Base-by-base conservation (phyloP, 2,329 filamentous ascomycete genomes). In the Fusarium devonianum region DNA sequence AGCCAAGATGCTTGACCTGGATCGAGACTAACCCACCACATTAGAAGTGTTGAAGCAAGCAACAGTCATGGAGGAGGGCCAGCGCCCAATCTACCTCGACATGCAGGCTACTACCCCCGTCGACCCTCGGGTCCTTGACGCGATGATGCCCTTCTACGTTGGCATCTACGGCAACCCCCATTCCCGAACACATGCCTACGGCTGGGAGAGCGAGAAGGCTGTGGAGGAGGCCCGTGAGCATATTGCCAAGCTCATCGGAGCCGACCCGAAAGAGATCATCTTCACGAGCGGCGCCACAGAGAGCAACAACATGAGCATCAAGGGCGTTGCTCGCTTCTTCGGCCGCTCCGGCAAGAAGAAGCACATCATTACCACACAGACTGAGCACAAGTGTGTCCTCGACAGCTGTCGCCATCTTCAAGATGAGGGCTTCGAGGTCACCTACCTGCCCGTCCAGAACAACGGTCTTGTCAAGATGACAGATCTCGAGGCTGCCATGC, bases 231-330 rank as follows among this genome's bases (percentile, higher is more conserved):
- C 94, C 32, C 85, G 94, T 65, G 82, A 83, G 64, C 84, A 97
- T 67, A 81, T 97, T 58, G 94, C 94, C 3, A 81, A 81, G 28
- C 82, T 99, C 45, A 94, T 99, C 60, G 93, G 93, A 18, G 94
- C 94, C 19, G 92, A 99, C 70, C 79, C 94, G 5, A 99, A 99
- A 75, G 94, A 99, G 71, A 97, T 99, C 60, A 95, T 99, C 66
- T 97, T 99, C 75, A 99, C 94, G 6, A 97, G 92, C 66, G 94
- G 94, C 45, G 94, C 94, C 12, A 99, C 94, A 0, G 94, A 99
- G 78, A 97, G 92, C 70, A 99, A 99, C 76, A 99, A 99, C 68
- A 99, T 99, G 94, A 96, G 92, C 73, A 91, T 99, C 77, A 99
- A 99, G 77, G 94, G 94, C 58, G 93, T 99, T 7, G 92, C 94